Evolutionary conservation across 78 protist genomes (phyloP).

Genomic region (slime mould (Dictyostelium discoideum)): dicty_2.7 NC_007089.4:1950001-1950500

Average conservation of each 20-base stretch:
- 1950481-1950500: neutral
- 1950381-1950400: too few relatives aligned
- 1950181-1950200: neutral
- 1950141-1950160: neutral
- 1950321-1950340: too few relatives aligned
- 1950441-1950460: neutral
- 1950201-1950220: neutral
- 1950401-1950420: too few relatives aligned
- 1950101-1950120: neutral
- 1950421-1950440: too few relatives aligned
- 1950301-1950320: too few relatives aligned
- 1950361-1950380: too few relatives aligned
- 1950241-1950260: too few relatives aligned
- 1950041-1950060: neutral
- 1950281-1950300: too few relatives aligned
- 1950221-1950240: too few relatives aligned
- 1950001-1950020: neutral
- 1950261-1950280: too few relatives aligned
- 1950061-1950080: neutral
- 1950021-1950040: neutral
- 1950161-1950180: neutral
- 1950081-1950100: neutral
- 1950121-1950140: neutral
- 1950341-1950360: too few relatives aligned
- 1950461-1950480: neutral